phyloP scores from a whole-genome alignment of 2,329 filamentous ascomycete genomes.

The Stenocarpella maydis region DNA sequence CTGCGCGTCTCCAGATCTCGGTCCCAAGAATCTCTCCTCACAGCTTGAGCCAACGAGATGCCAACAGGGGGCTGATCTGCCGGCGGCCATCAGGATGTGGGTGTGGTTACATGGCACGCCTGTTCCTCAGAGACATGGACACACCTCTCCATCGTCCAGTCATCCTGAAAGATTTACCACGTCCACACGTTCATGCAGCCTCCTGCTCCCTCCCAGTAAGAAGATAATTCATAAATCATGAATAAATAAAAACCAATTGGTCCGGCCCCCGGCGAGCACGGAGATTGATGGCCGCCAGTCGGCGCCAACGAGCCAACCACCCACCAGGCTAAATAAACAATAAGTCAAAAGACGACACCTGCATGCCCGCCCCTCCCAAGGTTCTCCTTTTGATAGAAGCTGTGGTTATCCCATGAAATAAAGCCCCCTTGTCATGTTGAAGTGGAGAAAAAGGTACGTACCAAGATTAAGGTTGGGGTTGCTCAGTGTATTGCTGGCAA shows the following conservation, averaged over 20 bases:
- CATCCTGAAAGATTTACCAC: neutral
- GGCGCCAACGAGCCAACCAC: slow-evolving; percentile 29
- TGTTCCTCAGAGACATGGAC: neutral
- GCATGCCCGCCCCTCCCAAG: slow-evolving; percentile 33
- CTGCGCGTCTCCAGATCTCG: neutral
- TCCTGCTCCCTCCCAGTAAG: neutral
- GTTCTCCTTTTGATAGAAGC: no score
- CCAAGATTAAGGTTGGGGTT: no score
- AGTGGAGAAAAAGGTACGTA: no score
- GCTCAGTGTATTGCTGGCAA: no score
- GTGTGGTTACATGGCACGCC: neutral
- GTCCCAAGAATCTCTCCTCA: slow-evolving; percentile 2
- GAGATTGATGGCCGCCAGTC: slow-evolving; percentile 7
- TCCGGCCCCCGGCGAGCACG: neutral
- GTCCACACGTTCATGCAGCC: slow-evolving; percentile 13
- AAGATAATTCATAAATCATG: no score
- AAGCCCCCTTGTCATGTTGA: no score
- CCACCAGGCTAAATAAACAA: neutral
- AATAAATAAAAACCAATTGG: neutral
- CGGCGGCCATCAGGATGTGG: neutral
- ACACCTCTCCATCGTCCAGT: neutral
- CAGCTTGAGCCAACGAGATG: slow-evolving; percentile 17
- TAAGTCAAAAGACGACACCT: slow-evolving; percentile 7
- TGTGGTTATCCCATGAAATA: no score
- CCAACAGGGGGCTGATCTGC: slow-evolving; percentile 3